Evolutionary conservation across 352 stramenopile genomes (phyloP).

Genomic region (Stephanocyclus meneghinianus): DNA sequence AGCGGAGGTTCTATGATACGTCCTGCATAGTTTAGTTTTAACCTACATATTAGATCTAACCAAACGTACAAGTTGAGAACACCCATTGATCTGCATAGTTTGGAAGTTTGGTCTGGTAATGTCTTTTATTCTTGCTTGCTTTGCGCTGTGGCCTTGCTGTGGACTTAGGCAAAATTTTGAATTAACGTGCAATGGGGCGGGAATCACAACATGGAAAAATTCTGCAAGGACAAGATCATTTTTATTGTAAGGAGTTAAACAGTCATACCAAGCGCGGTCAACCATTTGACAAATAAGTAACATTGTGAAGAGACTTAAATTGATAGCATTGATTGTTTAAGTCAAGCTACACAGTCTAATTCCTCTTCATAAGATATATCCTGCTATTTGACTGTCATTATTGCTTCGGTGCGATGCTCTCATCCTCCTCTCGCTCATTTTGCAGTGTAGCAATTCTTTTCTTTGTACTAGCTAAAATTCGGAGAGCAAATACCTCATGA

Average conservation of each 20-base stretch:
- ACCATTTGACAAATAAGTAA: too few relatives aligned
- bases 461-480: conserved; percentile 43
- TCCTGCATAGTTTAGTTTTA: conserved; percentile 41
- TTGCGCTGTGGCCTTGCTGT: neutral
- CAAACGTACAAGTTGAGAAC: too few relatives aligned
- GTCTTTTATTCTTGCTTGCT: neutral
- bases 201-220: neutral
- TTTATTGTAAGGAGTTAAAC: too few relatives aligned
- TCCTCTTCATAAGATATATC: too few relatives aligned
- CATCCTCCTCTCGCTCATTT: neutral
- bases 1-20: conserved; percentile 48
- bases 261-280: too few relatives aligned
- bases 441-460: conserved; percentile 36
- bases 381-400: too few relatives aligned
- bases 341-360: too few relatives aligned
- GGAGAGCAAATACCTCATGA: conserved; percentile 38
- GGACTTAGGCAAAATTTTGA: neutral
- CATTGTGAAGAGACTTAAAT: too few relatives aligned
- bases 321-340: too few relatives aligned
- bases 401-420: neutral
- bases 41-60: too few relatives aligned
- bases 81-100: neutral
- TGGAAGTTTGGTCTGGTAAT: neutral
- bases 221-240: too few relatives aligned
- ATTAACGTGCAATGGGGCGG: neutral